Evolutionary conservation across 2,329 filamentous ascomycete genomes (phyloP).

Genomic region (Aspergillus viridinutans): DNA sequence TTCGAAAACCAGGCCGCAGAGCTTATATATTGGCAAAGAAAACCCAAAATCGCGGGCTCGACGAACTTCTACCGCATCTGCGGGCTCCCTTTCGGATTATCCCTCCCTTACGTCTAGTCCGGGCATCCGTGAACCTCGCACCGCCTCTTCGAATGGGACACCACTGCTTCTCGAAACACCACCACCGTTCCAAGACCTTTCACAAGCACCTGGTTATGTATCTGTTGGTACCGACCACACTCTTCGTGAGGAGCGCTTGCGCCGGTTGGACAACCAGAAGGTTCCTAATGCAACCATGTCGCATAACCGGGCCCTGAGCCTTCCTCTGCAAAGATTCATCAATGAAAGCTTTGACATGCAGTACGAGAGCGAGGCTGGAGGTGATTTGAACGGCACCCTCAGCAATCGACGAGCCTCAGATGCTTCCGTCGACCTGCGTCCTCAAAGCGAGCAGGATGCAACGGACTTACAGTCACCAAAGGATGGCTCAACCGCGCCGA

Average conservation of each 20-base stretch:
- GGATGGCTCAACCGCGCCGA: conserved; percentile 4
- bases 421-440: conserved; percentile 21
- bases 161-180: conserved; percentile 21
- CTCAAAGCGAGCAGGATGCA: neutral
- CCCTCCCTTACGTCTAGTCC: conserved; percentile 30
- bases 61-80: conserved; percentile 27
- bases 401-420: conserved; percentile 16
- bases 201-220: conserved; percentile 13
- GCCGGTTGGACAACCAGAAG: conserved; percentile 24
- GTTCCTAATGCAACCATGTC: conserved; percentile 19
- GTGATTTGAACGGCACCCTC: conserved; percentile 8
- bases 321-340: conserved; percentile 38
- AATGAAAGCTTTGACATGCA: conserved; percentile 33
- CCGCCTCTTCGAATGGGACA: conserved; percentile 25
- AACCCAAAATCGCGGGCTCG: conserved; percentile 16
- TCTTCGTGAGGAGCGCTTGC: conserved; percentile 29
- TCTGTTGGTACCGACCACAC: conserved; percentile 23
- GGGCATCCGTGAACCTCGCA: conserved; percentile 21
- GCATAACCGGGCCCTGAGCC: conserved; percentile 31
- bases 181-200: conserved; percentile 18
- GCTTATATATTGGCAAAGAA: conserved; percentile 18
- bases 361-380: conserved; percentile 15
- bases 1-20: conserved; percentile 20
- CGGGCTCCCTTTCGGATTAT: conserved; percentile 28
- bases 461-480: conserved; percentile 12